Percentiles rank a stretch among this genome's conserved stretches.
These are phyloP conservation scores for Trametes sp. DNA, from an alignment of 1,284 basidiomycete species.

Conservation along the genomic window DNA sequence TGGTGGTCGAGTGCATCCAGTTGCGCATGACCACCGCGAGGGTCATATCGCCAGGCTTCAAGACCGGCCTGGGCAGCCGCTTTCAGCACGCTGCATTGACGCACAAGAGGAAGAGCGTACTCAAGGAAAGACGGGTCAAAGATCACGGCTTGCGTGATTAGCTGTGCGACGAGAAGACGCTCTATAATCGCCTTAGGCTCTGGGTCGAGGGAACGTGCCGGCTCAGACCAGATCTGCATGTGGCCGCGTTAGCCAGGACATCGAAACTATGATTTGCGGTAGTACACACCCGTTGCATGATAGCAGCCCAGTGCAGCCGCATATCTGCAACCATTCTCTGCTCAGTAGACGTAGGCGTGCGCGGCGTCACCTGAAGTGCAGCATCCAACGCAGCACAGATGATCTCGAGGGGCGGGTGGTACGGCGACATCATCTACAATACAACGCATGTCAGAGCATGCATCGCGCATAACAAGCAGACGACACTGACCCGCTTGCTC, in stretches of 20 bases:
- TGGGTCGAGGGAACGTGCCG: neutral
- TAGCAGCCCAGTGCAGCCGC: neutral
- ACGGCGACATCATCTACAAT: neutral
- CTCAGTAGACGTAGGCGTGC: neutral
- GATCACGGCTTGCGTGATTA: neutral
- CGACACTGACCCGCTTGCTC: conserved; percentile 1
- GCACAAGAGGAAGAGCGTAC: neutral
- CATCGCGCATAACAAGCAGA: neutral
- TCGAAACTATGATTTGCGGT: neutral
- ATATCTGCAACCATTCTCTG: neutral
- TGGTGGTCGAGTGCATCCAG: neutral
- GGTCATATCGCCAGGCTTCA: neutral
- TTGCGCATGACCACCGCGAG: neutral
- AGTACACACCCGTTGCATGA: neutral
- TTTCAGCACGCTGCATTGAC: neutral
- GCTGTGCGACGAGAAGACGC: neutral
- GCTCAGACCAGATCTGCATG: conserved; percentile 8
- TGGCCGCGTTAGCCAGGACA: neutral
- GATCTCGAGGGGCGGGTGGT: neutral
- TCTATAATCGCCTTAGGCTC: neutral
- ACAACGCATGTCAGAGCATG: neutral
- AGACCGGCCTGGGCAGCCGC: neutral
- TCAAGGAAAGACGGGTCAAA: conserved; percentile 1
- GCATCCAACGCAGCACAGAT: neutral
- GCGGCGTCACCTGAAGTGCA: too few relatives aligned